Conservation (phyloP, 306 rosid species). For the Senna tora region DNA sequence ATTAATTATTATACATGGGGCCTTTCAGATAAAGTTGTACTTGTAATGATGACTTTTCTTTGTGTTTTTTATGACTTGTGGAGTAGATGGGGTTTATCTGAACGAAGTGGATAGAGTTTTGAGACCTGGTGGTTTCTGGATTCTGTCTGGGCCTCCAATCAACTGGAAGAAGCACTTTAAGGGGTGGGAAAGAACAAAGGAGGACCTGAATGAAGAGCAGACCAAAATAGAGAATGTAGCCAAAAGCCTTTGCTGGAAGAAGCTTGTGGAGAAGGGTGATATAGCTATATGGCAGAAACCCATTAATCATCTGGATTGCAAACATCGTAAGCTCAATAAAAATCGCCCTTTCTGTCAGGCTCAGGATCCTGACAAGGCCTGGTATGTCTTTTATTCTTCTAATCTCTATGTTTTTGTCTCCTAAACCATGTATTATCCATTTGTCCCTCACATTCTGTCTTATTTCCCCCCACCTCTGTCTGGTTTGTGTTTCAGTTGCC, state of each 20-base stretch:
- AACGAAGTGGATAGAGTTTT: slow-evolving; percentile 77
- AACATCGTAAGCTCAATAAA: slow-evolving; percentile 37
- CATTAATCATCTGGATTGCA: slow-evolving; percentile 64
- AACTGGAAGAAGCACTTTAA: slow-evolving; percentile 64
- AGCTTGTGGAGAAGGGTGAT: slow-evolving; percentile 62
- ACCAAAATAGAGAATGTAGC: slow-evolving; percentile 61
- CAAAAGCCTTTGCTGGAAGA: slow-evolving; percentile 79
- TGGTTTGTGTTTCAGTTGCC: too few relatives aligned
- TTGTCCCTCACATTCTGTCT: not conserved
- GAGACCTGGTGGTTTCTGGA: slow-evolving; percentile 85
- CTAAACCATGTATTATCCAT: not conserved
- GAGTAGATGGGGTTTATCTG: slow-evolving; percentile 62
- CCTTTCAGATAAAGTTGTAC: too few relatives aligned
- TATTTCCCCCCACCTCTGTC: too few relatives aligned
- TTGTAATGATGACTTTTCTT: too few relatives aligned
- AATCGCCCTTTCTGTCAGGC: slow-evolving; percentile 51
- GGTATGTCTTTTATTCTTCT: slow-evolving; percentile 45
- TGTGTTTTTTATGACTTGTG: not conserved
- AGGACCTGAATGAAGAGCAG: slow-evolving; percentile 69
- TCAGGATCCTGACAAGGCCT: slow-evolving; percentile 66
- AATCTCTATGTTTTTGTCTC: not conserved
- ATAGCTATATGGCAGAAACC: slow-evolving; percentile 93
- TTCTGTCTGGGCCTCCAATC: slow-evolving; percentile 83
- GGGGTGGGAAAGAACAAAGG: slow-evolving; percentile 72
- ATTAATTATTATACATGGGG: too few relatives aligned